These are phyloP conservation scores for Biscogniauxia sp. DNA, from an alignment of 2,329 filamentous ascomycete species.

Conservation along the genomic window DNA sequence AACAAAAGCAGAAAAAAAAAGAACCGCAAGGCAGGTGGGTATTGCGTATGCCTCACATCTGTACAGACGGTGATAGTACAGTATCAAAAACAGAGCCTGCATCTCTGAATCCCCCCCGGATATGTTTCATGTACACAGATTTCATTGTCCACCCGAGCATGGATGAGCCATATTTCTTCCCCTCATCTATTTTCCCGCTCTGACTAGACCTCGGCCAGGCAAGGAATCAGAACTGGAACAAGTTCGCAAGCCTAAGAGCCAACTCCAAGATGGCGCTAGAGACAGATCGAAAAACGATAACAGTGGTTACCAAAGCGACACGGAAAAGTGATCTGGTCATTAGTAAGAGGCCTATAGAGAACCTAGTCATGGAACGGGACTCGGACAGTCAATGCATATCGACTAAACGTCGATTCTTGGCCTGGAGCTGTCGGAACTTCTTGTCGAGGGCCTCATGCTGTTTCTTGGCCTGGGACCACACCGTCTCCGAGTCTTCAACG, in stretches of 20 bases:
- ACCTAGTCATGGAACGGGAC: conserved; percentile 5
- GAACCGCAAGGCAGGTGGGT: not conserved
- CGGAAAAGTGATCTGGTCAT: conserved; percentile 17
- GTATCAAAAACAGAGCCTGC: not conserved
- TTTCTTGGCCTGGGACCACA: conserved; percentile 38
- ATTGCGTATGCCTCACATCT: not conserved
- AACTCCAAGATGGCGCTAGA: not conserved
- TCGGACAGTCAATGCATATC: conserved; percentile 31
- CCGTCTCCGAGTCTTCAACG: conserved; percentile 61
- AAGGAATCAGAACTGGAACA: not conserved
- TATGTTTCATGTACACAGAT: not conserved
- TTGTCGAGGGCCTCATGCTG: conserved; percentile 34
- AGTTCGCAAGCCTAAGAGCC: not conserved
- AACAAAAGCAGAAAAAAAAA: too few species aligned
- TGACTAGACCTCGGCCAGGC: not conserved
- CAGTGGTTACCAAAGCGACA: conserved; percentile 10
- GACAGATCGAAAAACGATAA: not conserved
- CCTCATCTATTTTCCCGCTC: not conserved
- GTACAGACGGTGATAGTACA: not conserved
- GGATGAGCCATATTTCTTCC: not conserved
- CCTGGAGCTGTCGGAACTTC: conserved; percentile 32
- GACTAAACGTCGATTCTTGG: conserved; percentile 30
- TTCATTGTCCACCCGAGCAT: not conserved
- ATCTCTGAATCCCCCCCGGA: not conserved
- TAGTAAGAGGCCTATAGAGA: conserved; percentile 13